Evolutionary conservation across 2,329 filamentous ascomycete genomes (phyloP).

Genomic region (Trichoderma cornu-damae): DNA sequence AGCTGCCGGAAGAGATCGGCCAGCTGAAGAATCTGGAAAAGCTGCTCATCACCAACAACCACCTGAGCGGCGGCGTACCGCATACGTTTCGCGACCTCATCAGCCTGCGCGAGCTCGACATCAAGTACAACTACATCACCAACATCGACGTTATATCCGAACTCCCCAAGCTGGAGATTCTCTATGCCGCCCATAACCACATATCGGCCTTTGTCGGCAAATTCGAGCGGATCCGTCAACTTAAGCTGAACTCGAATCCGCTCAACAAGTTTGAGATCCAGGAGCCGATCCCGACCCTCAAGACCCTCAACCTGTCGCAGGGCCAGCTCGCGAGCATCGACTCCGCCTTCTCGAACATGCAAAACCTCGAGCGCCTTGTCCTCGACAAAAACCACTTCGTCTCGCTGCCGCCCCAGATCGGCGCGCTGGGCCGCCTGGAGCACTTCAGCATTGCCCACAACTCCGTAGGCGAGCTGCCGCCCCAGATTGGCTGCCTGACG

Average conservation of each 20-base stretch:
- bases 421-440: conserved; percentile 75
- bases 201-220: conserved; percentile 84
- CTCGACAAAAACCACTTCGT: conserved; percentile 96
- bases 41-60: conserved; percentile 94
- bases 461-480: conserved; percentile 73
- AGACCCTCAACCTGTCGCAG: conserved; percentile 81
- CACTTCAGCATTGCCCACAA: conserved; percentile 94
- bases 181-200: conserved; percentile 87
- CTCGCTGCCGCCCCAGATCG: conserved; percentile 78
- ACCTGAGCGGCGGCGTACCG: conserved; percentile 70
- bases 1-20: conserved; percentile 72
- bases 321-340: conserved; percentile 89
- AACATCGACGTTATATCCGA: conserved; percentile 83
- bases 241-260: conserved; percentile 91
- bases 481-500: conserved; percentile 79
- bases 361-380: conserved; percentile 79
- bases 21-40: conserved; percentile 75
- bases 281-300: conserved; percentile 71
- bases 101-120: conserved; percentile 83
- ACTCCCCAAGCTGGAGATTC: conserved; percentile 78
- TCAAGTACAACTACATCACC: conserved; percentile 85
- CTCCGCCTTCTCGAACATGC: conserved; percentile 79
- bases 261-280: conserved; percentile 88
- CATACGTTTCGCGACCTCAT: conserved; percentile 65
- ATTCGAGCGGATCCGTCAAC: conserved; percentile 76